phyloP scores from a whole-genome alignment of 306 rosid genomes.

The Citrullus amarus region DNA sequence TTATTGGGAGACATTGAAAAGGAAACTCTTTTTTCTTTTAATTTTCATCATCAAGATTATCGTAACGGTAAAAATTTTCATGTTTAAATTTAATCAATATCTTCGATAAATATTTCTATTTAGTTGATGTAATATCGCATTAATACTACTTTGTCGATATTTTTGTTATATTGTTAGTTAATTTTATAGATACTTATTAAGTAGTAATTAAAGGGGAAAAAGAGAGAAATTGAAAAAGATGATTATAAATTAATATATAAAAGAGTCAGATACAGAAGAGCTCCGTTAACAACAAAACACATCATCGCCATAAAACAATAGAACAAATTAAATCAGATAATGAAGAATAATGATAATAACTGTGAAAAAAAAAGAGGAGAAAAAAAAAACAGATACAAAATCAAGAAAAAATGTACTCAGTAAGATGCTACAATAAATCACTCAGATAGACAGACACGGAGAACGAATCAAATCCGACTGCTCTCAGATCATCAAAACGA shows the following conservation, averaged over 20 bases:
- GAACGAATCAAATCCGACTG: neutral
- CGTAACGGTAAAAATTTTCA: too few relatives aligned
- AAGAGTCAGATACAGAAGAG: neutral
- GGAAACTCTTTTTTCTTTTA: too few relatives aligned
- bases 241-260: neutral
- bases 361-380: neutral
- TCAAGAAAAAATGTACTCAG: neutral
- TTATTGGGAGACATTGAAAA: too few relatives aligned
- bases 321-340: neutral
- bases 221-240: neutral
- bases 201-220: too few relatives aligned
- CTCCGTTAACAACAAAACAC: neutral
- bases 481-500: slow-evolving; percentile 23
- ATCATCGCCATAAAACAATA: neutral
- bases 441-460: neutral
- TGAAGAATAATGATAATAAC: neutral
- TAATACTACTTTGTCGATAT: too few relatives aligned
- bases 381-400: neutral
- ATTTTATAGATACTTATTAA: too few relatives aligned
- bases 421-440: neutral
- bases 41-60: too few relatives aligned
- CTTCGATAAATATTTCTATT: too few relatives aligned
- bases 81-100: too few relatives aligned
- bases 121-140: too few relatives aligned
- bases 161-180: too few relatives aligned